Evolutionary conservation across 192 early-diverging fungal genomes (phyloP), one percentile per base, ranked within the genome.

Genomic region (Funneliformis geosporum): DNA sequence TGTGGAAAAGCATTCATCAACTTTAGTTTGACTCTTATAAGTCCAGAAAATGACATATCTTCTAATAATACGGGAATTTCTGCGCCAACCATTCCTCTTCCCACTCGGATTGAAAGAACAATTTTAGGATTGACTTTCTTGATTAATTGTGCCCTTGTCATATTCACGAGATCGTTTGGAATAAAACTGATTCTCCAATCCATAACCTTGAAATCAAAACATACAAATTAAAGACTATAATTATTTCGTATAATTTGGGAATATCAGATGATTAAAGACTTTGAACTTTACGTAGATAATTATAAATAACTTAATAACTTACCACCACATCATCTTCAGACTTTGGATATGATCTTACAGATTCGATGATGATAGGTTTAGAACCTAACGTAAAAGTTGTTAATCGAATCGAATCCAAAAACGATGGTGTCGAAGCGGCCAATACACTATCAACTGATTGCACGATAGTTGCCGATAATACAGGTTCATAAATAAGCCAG

Each of bases 401-500:
- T 46, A 94, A 86, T 12, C 89, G 86, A 71, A 94, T 87, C 23
- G 91, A 93, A 82, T 94, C 94, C 42, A 98, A 81, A 80, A 96
- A 96, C 6, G 91, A 87, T 4, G 95, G 95, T 40, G 93, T 93
- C 62, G 84, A 89, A 60, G 91, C 89, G 27, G 90, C 91, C 65
- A 98, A 83, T 66, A 96, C 89, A 11, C 86, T 82, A 84, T 97
- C 93, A 33, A 91, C 93, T 40, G 80, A 88, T 28, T 90, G 87
- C 38, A 93, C 89, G 27, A 97, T 88, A 50, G 90, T 88, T 60
- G 91, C 87, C 72, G 93, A 92, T 68, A 98, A 88, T 39, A 90
- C 90, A 46, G 96, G 95, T 84, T 98, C 96, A 76, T 93, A 96
- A 75, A 93, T 94, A 21, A 93, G 83, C 96, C 96, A 98, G 85